Percentiles rank a stretch among this genome's conserved stretches.
Evolutionary conservation across 2,329 filamentous ascomycete genomes (phyloP).

Genomic region (Chaetomium strumarium): DNA sequence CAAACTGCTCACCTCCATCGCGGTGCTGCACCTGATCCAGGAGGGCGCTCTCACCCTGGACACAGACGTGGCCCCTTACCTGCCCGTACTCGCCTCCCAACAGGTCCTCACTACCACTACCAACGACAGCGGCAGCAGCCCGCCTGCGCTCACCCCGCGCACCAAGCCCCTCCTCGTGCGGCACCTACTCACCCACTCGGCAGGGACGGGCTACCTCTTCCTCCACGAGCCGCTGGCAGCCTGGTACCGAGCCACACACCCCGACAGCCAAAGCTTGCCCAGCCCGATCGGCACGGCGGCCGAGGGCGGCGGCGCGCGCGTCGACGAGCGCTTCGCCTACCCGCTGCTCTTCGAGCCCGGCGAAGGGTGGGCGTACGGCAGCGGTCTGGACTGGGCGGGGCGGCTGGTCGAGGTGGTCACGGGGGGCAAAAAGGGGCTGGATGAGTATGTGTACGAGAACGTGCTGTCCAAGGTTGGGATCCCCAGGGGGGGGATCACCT

Average conservation of each 20-base stretch:
- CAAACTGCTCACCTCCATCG: slow-evolving; percentile 33
- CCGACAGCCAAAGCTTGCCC: too few relatives aligned
- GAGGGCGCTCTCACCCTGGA: slow-evolving; percentile 39
- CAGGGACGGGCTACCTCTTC: slow-evolving; percentile 39
- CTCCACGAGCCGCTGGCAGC: slow-evolving; percentile 34
- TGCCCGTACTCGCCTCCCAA: slow-evolving; percentile 39
- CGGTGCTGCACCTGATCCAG: slow-evolving; percentile 43
- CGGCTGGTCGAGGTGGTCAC: slow-evolving; percentile 24
- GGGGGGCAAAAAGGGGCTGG: slow-evolving; percentile 21
- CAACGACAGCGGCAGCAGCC: slow-evolving; percentile 28
- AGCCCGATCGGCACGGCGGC: slow-evolving; percentile 21
- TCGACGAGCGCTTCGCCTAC: slow-evolving; percentile 21
- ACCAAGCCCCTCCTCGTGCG: slow-evolving; percentile 37
- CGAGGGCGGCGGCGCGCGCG: slow-evolving; percentile 8
- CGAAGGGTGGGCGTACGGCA: slow-evolving; percentile 28
- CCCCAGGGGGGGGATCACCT: slow-evolving; percentile 16
- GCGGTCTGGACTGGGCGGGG: slow-evolving; percentile 29
- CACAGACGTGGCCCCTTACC: slow-evolving; percentile 37
- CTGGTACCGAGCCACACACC: slow-evolving; percentile 36
- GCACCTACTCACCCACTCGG: slow-evolving; percentile 43
- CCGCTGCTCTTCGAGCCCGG: slow-evolving; percentile 31
- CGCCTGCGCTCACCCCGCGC: slow-evolving; percentile 28
- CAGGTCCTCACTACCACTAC: slow-evolving; percentile 39
- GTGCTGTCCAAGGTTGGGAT: slow-evolving; percentile 23
- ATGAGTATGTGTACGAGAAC: slow-evolving; percentile 22